Conservation (phyloP, 2,329 filamentous ascomycete species). For the Proliferodiscus dingleyae region DNA sequence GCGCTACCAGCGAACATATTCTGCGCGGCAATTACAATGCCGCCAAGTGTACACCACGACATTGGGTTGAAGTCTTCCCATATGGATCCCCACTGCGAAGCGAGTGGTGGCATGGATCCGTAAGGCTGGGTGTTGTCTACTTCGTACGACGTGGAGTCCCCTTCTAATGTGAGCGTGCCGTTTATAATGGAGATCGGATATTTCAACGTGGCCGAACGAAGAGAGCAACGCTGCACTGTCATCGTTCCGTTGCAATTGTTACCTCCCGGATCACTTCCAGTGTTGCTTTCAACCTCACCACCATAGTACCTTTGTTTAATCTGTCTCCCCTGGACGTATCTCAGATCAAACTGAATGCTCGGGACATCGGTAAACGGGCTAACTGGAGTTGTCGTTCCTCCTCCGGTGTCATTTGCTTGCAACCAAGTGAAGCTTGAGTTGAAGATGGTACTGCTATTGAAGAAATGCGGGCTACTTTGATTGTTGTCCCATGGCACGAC, state of each 20-base stretch:
- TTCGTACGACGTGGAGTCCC: not conserved
- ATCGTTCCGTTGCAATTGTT: not conserved
- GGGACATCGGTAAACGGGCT: not conserved
- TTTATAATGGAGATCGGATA: constrained; percentile 3
- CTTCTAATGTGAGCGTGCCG: not conserved
- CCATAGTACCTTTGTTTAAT: not conserved
- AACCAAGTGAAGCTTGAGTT: not conserved
- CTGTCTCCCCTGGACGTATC: not conserved
- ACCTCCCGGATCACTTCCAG: not conserved
- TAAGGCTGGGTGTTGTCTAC: constrained; percentile 1
- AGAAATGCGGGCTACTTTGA: not conserved
- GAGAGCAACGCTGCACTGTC: not conserved
- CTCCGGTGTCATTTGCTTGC: not conserved
- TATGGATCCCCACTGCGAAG: not conserved
- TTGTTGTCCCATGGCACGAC: not conserved
- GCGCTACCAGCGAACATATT: constrained; percentile 2
- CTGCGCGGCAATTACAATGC: not conserved
- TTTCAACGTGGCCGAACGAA: constrained; percentile 1
- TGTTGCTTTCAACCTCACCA: not conserved
- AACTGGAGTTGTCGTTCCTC: not conserved
- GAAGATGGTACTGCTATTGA: not conserved
- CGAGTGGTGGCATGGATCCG: not conserved
- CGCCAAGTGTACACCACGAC: constrained; percentile 2
- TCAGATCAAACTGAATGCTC: not conserved
- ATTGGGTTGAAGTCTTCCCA: not conserved